Evolutionary conservation across 208 protist genomes (phyloP).

Genomic region (Crithidia bombi): DNA sequence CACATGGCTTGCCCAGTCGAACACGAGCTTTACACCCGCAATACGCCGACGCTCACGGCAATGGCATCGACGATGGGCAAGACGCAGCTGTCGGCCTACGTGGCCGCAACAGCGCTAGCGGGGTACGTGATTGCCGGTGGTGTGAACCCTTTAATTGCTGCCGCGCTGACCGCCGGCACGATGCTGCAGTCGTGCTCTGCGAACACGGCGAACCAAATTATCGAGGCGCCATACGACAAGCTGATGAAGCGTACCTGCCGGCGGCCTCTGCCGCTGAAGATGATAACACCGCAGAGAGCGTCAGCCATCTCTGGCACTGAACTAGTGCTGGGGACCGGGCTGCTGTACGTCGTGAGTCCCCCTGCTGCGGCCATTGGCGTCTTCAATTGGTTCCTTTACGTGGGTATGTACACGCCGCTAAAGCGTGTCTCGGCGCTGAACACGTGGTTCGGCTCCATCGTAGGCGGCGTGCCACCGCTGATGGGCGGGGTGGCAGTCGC

Average conservation of each 20-base stretch:
- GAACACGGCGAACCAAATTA: conserved; percentile 91
- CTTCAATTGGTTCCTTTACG: conserved; percentile 89
- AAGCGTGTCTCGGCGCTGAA: conserved; percentile 88
- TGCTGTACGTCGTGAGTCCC: conserved; percentile 73
- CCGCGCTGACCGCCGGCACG: conserved; percentile 66
- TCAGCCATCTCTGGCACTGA: conserved; percentile 47
- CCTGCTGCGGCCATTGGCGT: conserved; percentile 64
- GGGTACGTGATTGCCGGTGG: conserved; percentile 82
- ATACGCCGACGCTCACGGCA: conserved; percentile 37
- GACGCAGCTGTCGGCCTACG: conserved; percentile 79
- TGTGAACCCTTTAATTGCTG: conserved; percentile 46
- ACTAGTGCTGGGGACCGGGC: conserved; percentile 64
- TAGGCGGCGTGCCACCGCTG: conserved; percentile 90
- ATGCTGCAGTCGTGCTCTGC: conserved; percentile 86
- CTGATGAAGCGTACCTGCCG: conserved; percentile 92
- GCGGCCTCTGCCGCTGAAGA: conserved; percentile 80
- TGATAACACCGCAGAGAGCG: conserved; percentile 59
- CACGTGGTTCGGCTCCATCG: conserved; percentile 92
- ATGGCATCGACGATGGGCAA: conserved; percentile 82
- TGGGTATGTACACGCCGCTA: conserved; percentile 88
- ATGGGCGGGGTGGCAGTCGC: conserved; percentile 87
- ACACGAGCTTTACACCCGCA: conserved; percentile 23
- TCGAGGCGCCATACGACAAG: conserved; percentile 80
- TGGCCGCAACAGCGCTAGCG: conserved; percentile 75
- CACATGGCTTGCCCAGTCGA: conserved; percentile 59